These are phyloP conservation scores for Pleurotus giganteus DNA, from an alignment of 768 basidiomycete species.

Conservation along the genomic window DNA sequence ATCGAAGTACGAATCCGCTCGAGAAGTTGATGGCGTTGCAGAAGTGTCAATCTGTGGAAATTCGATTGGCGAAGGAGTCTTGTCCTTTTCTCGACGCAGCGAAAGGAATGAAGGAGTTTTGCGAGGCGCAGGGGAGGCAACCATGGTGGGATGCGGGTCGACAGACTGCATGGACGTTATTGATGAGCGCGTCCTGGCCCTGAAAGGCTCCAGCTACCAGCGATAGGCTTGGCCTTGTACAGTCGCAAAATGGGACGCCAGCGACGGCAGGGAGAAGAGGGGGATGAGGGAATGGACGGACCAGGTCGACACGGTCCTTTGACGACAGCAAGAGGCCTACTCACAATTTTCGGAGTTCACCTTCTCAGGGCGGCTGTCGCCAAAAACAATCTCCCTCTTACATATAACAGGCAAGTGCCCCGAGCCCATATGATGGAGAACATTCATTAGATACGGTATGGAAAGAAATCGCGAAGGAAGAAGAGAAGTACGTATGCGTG, in stretches of 20 bases:
- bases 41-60: slow-evolving; percentile 13
- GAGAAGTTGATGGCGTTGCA: slow-evolving; percentile 9
- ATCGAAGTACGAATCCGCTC: slow-evolving; percentile 42
- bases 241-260: background rate
- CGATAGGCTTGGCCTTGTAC: background rate
- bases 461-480: background rate
- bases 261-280: slow-evolving; percentile 1
- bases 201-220: slow-evolving; percentile 1
- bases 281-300: slow-evolving; percentile 5
- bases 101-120: slow-evolving; percentile 61
- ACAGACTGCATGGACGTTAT: slow-evolving; percentile 33
- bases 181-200: slow-evolving; percentile 7
- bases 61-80: slow-evolving; percentile 23
- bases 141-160: slow-evolving; percentile 33
- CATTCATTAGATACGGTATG: too few relatives aligned
- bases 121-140: slow-evolving; percentile 34
- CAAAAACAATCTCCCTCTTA: background rate
- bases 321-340: slow-evolving; percentile 2
- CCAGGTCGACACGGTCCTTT: slow-evolving; percentile 11
- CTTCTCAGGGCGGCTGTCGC: slow-evolving; percentile 1
- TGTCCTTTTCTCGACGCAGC: slow-evolving; percentile 48
- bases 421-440: background rate
- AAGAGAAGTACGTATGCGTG: background rate
- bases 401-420: slow-evolving; percentile 7
- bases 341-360: slow-evolving; percentile 7